Base-by-base conservation (phyloP, 306 rosid species). In the Crotalaria pallida region DNA sequence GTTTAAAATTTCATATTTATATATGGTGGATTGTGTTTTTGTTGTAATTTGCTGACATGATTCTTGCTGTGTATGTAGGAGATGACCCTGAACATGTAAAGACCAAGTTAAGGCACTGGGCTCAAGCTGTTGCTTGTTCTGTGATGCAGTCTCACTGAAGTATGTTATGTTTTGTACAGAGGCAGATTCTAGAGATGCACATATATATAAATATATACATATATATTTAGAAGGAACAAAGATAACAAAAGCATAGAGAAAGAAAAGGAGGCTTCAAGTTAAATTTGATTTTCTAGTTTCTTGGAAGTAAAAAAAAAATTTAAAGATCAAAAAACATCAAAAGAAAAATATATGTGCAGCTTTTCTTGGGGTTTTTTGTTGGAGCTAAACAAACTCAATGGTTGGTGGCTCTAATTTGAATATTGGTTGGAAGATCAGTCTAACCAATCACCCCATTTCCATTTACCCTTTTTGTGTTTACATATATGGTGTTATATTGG, bases 41-140 rank as follows among this genome's bases (percentile, higher is more conserved):
- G 26, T 62, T 38, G 19, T 10, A 13, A 41, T 49, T 18, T 8
- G 26, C 12, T 45, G 21, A 45, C 43, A 16, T 10, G 33, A 40
- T 2, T 50, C 12, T 6, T 2, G 18, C 0, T 7, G 1, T 79
- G 22, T n/a, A 7, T 65, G 71, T 71, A 93, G 98, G 98, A 29
- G 97, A 94, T 60, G 84, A 94, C 60, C 99, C 99, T 2, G 82
- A 89, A 40, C 87, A 87, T 44, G 94, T 94, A 45, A 91, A 91
- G 77, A 86, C 87, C 11, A 94, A 87, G 81, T 72, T 94, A 77
- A 85, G 97, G 78, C 96, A 88, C 29, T 91, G 99, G 99, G 99
- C 97, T 26, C 99, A 94, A 72, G 99, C 96, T 0, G 99, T 94
- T 49, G 97, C 98, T 45, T 94, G 98, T 75, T 90, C 98, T 52